These are phyloP conservation scores for Phaffomyces opuntiae DNA, from an alignment of 805 yeast species.

Conservation along the genomic window DNA sequence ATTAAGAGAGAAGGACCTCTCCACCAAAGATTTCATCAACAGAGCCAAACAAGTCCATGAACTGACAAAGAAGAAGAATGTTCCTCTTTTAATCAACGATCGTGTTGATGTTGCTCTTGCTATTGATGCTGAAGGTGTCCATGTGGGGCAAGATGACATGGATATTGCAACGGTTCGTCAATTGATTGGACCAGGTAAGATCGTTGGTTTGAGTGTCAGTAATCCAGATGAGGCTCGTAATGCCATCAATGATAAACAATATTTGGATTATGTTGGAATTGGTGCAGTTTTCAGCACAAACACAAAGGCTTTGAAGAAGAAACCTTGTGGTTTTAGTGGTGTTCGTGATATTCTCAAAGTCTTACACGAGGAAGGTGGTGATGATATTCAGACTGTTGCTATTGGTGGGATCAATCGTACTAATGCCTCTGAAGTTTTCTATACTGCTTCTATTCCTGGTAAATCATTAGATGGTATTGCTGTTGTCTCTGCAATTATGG, in stretches of 20 bases:
- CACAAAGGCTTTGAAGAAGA: constrained; percentile 54
- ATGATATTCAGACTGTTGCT: constrained; percentile 54
- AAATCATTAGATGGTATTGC: constrained; percentile 71
- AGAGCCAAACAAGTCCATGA: constrained; percentile 55
- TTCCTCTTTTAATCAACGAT: constrained; percentile 83
- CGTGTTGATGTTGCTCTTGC: constrained; percentile 87
- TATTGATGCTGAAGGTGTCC: constrained; percentile 84
- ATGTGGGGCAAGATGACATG: constrained; percentile 92
- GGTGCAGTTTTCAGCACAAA: constrained; percentile 71
- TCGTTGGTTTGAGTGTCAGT: constrained; percentile 74
- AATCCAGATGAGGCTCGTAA: constrained; percentile 45
- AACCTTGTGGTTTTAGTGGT: constrained; percentile 68
- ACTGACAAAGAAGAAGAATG: constrained; percentile 48
- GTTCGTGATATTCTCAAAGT: constrained; percentile 45
- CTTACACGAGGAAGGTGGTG: constrained; percentile 29
- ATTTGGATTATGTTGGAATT: constrained; percentile 76
- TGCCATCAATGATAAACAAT: constrained; percentile 34
- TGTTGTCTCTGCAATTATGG: constrained; percentile 82
- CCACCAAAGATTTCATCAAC: constrained; percentile 59
- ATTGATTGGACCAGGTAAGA: constrained; percentile 65
- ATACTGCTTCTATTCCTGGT: constrained; percentile 39
- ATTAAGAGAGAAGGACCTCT: constrained; percentile 69
- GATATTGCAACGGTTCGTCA: constrained; percentile 43
- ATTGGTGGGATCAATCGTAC: constrained; percentile 72
- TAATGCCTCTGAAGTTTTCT: constrained; percentile 54